These are phyloP conservation scores for Berberis thunbergii DNA, from an alignment of 164 flowering plant genomes.

Conservation along the genomic window DNA sequence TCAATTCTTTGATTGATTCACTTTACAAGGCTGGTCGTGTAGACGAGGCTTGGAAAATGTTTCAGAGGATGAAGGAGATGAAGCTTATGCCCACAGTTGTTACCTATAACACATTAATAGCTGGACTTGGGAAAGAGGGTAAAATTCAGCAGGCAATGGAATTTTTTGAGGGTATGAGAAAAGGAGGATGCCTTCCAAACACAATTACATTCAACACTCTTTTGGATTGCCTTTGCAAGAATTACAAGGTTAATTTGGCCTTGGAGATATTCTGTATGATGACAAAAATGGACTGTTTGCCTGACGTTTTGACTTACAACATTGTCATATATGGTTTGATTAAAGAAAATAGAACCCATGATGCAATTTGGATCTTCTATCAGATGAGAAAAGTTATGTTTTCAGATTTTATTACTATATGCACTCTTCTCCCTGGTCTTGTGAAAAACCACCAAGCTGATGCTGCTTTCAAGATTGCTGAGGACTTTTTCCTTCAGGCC, in stretches of 20 bases:
- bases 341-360: constrained; percentile 37
- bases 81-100: constrained; percentile 70
- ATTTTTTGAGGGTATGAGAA: constrained; percentile 32
- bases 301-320: constrained; percentile 80
- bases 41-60: constrained; percentile 82
- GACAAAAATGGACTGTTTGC: constrained; percentile 42
- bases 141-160: constrained; percentile 41
- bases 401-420: constrained; percentile 70
- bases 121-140: constrained; percentile 74
- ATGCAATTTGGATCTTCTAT: constrained; percentile 77
- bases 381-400: constrained; percentile 63
- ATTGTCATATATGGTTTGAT: constrained; percentile 64
- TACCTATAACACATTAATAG: constrained; percentile 77
- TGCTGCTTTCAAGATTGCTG: constrained; percentile 48
- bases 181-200: constrained; percentile 20
- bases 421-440: constrained; percentile 65
- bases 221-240: constrained; percentile 34
- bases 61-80: constrained; percentile 52
- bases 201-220: constrained; percentile 29
- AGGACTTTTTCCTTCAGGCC: constrained; percentile 25
- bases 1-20: constrained; percentile 69
- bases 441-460: constrained; percentile 43
- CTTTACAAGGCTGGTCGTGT: constrained; percentile 73
- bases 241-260: constrained; percentile 56
- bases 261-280: constrained; percentile 47